A percentile compares a stretch with the other conserved stretches of the same genome.
Evolutionary conservation across 2,329 filamentous ascomycete genomes (phyloP).

Genomic region (Gaeumannomyces tritici): DNA sequence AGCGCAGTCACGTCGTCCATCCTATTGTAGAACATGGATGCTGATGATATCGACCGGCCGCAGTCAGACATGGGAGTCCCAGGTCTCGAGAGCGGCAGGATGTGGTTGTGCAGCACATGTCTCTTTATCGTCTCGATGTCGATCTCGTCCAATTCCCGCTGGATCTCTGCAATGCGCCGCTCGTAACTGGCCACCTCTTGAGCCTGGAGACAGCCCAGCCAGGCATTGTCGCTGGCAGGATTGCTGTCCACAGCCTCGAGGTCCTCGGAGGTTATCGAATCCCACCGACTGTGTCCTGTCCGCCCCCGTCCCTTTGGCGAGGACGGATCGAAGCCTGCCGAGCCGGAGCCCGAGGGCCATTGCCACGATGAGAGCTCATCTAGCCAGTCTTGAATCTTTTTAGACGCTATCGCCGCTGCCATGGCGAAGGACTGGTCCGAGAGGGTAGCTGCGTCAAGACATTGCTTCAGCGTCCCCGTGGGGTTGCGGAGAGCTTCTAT

Average conservation of each 20-base stretch:
- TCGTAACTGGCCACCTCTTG: conserved; percentile 60
- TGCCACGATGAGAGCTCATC: conserved; percentile 56
- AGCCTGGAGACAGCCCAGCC: conserved; percentile 62
- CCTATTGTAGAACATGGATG: conserved; percentile 42
- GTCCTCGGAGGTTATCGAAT: neutral
- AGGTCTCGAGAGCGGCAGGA: conserved; percentile 48
- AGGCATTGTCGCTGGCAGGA: conserved; percentile 23
- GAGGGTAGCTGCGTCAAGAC: conserved; percentile 52
- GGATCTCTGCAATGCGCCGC: conserved; percentile 63
- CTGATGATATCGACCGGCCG: conserved; percentile 27
- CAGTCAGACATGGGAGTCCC: conserved; percentile 37
- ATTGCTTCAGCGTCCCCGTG: conserved; percentile 42
- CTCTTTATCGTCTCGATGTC: conserved; percentile 82
- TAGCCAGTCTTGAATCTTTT: conserved; percentile 64
- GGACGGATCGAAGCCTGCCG: conserved; percentile 45
- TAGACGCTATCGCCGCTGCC: conserved; percentile 59
- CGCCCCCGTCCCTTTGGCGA: conserved; percentile 28
- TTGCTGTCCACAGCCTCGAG: conserved; percentile 1
- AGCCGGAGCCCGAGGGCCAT: conserved; percentile 41
- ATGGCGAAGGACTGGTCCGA: conserved; percentile 63
- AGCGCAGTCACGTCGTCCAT: conserved; percentile 88
- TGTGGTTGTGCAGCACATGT: conserved; percentile 75
- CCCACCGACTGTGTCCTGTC: conserved; percentile 10
- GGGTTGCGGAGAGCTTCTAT: conserved; percentile 49
- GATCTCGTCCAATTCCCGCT: conserved; percentile 55